Conservation (phyloP, 208 protist genomes). For the Trypanosoma caninum region DNA sequence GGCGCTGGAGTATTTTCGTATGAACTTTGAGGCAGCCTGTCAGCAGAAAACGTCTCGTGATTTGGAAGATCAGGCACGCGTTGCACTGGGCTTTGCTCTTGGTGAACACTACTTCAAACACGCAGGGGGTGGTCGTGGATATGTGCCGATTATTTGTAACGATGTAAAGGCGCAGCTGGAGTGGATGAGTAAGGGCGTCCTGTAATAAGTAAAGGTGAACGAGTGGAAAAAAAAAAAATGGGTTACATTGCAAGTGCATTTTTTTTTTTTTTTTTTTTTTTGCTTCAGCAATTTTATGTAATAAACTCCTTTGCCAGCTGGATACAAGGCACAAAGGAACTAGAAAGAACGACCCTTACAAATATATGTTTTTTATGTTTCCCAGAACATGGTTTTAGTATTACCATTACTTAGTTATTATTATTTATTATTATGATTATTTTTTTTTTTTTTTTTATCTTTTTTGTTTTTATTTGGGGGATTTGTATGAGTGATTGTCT, state of each 20-base stretch:
- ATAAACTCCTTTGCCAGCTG: no score
- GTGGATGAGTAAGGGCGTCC: conserved; percentile 81
- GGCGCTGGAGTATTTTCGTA: conserved; percentile 69
- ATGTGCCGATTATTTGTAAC: conserved; percentile 74
- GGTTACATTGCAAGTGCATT: not conserved
- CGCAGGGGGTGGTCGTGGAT: conserved; percentile 63
- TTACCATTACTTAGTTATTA: not conserved
- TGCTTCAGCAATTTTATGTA: no score
- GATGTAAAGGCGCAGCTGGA: conserved; percentile 76
- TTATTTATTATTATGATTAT: not conserved
- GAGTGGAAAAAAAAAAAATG: not conserved
- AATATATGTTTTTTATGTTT: no score
- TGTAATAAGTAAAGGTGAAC: conserved; percentile 26
- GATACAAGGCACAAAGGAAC: no score
- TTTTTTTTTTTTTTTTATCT: conserved; percentile 2
- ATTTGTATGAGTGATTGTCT: not conserved
- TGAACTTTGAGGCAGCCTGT: conserved; percentile 66
- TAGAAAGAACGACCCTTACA: no score
- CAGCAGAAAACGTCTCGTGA: conserved; percentile 52
- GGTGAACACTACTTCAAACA: conserved; percentile 75
- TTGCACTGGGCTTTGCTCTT: conserved; percentile 79
- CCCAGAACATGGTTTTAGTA: no score
- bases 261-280: conserved; percentile 1
- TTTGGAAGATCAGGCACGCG: conserved; percentile 70
- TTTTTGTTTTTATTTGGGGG: not conserved